phyloP scores from a whole-genome alignment of 2,329 filamentous ascomycete species.

The Botrytis porri region DNA sequence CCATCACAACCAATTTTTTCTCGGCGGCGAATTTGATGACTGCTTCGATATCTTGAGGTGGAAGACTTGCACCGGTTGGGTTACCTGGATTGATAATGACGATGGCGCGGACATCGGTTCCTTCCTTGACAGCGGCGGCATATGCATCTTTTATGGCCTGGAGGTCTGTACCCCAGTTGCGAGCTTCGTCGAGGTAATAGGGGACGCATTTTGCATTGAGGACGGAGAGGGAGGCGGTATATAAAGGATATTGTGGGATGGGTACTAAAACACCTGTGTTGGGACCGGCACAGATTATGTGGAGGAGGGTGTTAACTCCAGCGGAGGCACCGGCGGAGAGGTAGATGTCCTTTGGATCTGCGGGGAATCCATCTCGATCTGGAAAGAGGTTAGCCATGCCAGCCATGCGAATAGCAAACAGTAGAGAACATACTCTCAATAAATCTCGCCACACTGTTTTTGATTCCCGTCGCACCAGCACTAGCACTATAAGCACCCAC shows the following conservation, averaged over 20 bases:
- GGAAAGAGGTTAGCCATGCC: slow-evolving; percentile 21
- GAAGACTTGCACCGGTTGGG: slow-evolving; percentile 85
- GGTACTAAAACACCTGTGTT: slow-evolving; percentile 85
- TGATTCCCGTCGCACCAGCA: slow-evolving; percentile 80
- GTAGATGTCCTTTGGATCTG: slow-evolving; percentile 79
- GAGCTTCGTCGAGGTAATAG: slow-evolving; percentile 86
- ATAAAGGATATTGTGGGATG: slow-evolving; percentile 96
- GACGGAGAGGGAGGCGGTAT: slow-evolving; percentile 86
- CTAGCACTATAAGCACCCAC: slow-evolving; percentile 97
- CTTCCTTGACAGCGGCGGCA: slow-evolving; percentile 69
- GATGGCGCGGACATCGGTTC: slow-evolving; percentile 85
- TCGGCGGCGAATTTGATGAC: slow-evolving; percentile 86
- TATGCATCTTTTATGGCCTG: slow-evolving; percentile 72
- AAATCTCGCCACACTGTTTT: slow-evolving; percentile 87
- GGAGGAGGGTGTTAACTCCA: slow-evolving; percentile 89
- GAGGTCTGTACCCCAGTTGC: slow-evolving; percentile 84
- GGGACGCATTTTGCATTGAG: slow-evolving; percentile 85
- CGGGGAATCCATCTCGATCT: slow-evolving; percentile 84
- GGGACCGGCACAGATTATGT: slow-evolving; percentile 77
- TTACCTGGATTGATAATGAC: slow-evolving; percentile 99
- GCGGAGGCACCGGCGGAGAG: slow-evolving; percentile 89
- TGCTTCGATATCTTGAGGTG: slow-evolving; percentile 72
- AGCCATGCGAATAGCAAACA: neutral
- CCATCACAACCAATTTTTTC: slow-evolving; percentile 83
- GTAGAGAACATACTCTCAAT: slow-evolving; percentile 67